Conservation (phyloP, 495 filamentous ascomycete species). For the Daldinia loculata region DNA sequence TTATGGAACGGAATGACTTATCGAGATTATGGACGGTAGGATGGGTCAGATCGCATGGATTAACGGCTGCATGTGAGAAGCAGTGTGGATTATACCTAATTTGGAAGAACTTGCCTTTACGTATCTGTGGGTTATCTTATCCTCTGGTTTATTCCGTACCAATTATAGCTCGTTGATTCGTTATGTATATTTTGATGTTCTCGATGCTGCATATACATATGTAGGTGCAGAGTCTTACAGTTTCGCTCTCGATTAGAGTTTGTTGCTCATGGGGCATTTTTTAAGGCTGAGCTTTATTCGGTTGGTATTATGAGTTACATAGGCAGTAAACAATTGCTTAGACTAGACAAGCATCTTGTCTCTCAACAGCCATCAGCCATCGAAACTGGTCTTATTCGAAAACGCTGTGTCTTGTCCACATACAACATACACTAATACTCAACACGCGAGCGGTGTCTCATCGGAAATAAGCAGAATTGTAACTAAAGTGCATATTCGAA, state of each 20-base stretch:
- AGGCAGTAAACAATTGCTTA: neutral
- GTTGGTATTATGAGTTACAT: too few relatives aligned
- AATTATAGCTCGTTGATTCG: neutral
- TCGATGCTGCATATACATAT: neutral
- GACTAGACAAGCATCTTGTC: neutral
- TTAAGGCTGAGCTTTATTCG: too few relatives aligned
- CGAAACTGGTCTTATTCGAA: neutral
- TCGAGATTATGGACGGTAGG: conserved; percentile 34
- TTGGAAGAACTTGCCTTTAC: conserved; percentile 30
- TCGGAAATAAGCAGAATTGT: conserved; percentile 25
- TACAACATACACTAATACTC: too few relatives aligned
- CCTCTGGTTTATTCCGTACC: neutral
- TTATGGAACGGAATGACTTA: conserved; percentile 14
- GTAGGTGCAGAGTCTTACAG: neutral
- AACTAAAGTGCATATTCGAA: conserved; percentile 27
- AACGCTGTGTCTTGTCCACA: conserved; percentile 7
- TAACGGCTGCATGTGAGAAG: conserved; percentile 11
- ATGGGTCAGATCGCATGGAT: conserved; percentile 27
- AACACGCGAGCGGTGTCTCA: conserved; percentile 11
- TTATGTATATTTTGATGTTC: neutral
- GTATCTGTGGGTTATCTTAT: neutral
- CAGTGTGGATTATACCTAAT: conserved; percentile 7
- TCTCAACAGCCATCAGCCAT: neutral
- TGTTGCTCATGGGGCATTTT: neutral
- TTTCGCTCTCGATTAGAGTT: neutral